phyloP scores from a whole-genome alignment of 495 filamentous ascomycete genomes.

The Penicillium waksmanii region DNA sequence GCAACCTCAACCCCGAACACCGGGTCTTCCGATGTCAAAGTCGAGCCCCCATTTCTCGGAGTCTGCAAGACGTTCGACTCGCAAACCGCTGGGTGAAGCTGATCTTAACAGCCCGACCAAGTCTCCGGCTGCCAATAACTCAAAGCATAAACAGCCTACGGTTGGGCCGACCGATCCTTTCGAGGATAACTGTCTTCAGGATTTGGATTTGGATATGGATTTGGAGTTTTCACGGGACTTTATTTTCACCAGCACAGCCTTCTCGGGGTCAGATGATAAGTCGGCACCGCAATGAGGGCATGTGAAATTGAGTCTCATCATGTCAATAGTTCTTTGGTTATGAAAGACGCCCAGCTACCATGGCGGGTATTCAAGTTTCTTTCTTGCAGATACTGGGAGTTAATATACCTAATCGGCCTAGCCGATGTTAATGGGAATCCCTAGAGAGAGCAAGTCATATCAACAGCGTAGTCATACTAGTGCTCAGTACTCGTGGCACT shows the following conservation, averaged over 20 bases:
- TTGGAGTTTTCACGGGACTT: conserved; percentile 45
- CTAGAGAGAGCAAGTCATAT: too few relatives aligned
- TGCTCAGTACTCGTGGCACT: too few relatives aligned
- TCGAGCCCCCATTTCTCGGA: neutral
- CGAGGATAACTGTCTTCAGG: conserved; percentile 33
- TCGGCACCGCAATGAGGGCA: conserved; percentile 3
- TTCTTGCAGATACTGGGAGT: too few relatives aligned
- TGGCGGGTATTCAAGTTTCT: too few relatives aligned
- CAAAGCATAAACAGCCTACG: conserved; percentile 13
- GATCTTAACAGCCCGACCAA: conserved; percentile 35
- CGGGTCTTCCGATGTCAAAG: neutral
- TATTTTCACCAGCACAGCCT: conserved; percentile 39
- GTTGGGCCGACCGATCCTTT: neutral
- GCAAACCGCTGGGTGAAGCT: conserved; percentile 29
- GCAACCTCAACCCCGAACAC: neutral
- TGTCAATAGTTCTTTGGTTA: neutral
- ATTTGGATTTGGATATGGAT: conserved; percentile 43
- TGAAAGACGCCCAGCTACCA: too few relatives aligned
- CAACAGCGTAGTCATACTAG: too few relatives aligned
- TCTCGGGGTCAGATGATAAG: conserved; percentile 33
- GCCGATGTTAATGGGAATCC: neutral
- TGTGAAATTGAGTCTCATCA: neutral
- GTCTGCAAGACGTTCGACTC: neutral
- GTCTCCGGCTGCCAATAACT: conserved; percentile 19
- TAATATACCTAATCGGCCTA: too few relatives aligned